Evolutionary conservation across 176 grass and related monocot species (phyloP).

Genomic region (Carex cristatella): DNA sequence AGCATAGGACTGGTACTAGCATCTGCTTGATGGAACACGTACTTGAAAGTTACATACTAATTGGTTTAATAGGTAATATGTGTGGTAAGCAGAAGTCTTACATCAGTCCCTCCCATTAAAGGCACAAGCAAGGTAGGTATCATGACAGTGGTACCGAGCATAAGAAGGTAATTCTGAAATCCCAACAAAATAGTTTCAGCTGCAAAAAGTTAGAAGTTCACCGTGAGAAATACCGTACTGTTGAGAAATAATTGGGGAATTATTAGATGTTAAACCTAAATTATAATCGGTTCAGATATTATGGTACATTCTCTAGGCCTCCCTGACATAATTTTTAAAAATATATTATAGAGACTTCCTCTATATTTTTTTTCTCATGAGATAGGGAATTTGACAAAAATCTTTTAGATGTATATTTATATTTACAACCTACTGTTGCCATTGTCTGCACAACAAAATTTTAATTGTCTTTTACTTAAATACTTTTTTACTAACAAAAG

Average conservation of each 20-base stretch:
- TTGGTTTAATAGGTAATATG: background rate
- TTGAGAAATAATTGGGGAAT: background rate
- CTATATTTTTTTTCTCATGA: background rate
- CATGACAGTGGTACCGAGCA: conserved; percentile 44
- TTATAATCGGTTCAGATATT: background rate
- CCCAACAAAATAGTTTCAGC: conserved; percentile 41
- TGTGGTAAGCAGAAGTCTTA: conserved; percentile 1
- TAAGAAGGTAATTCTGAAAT: conserved; percentile 42
- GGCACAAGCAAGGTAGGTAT: conserved; percentile 41
- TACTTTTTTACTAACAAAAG: background rate
- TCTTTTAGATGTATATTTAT: background rate
- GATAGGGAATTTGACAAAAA: background rate
- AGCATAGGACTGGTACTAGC: background rate
- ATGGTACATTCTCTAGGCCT: background rate
- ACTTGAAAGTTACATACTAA: background rate
- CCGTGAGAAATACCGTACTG: background rate
- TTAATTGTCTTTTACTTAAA: background rate
- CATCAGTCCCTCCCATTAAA: conserved; percentile 39
- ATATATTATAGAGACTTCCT: background rate
- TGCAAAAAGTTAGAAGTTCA: conserved; percentile 23
- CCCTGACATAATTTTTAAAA: background rate
- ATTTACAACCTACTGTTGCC: background rate
- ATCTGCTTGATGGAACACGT: background rate
- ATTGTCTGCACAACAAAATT: conserved; percentile 10
- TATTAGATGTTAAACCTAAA: background rate